Base-by-base conservation (phyloP, 2,329 filamentous ascomycete species). In the Neofusicoccum kwambonambiense region DNA sequence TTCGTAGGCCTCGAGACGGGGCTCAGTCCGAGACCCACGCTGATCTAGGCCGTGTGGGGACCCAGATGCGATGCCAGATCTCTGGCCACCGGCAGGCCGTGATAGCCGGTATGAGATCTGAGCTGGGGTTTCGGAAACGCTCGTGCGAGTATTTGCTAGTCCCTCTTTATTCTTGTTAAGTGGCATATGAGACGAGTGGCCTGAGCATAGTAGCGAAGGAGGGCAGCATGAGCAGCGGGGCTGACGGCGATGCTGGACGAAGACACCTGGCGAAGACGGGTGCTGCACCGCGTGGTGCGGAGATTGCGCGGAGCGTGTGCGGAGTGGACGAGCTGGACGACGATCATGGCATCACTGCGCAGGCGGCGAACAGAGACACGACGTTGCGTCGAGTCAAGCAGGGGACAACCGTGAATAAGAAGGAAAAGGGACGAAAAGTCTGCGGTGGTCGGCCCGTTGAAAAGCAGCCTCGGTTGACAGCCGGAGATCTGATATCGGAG, bases 401-500 rank as follows among this genome's bases (percentile, higher is more conserved):
- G n/a, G 27, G 42, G 42, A 34, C 19, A 56, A 9, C 31, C 8
- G 50, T 31, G 56, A 12, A 17, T n/a, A 13, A 22, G 31, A 12
- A 22, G 27, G 9, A 19, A 22, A 34, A 42, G 17, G 34, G 12
- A 51, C 12, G 42, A 56, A 44, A 57, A 41, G 11, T 12, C 41
- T 57, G 41, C 27, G 39, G 39, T 2, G 39, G 15, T 57, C 54
- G 54, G 39, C 4, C 54, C 52, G 52, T 56, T n/a, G 17, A 4
- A 27, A 15, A 13, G 52, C 50, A 37, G 13, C 52, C 37, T 54
- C 50, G 50, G 52, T 1, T n/a, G 52, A 19, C 17, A 41, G 37
- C 52, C 37, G 52, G 52, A 56, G 52, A 56, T 56, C 52, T 56
- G 52, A 56, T 56, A 56, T 15, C 52, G 52, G 52, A 42, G 35